These are phyloP conservation scores for Mortierella claussenii DNA, from an alignment of 192 early-diverging fungal species.

Conservation along the genomic window DNA sequence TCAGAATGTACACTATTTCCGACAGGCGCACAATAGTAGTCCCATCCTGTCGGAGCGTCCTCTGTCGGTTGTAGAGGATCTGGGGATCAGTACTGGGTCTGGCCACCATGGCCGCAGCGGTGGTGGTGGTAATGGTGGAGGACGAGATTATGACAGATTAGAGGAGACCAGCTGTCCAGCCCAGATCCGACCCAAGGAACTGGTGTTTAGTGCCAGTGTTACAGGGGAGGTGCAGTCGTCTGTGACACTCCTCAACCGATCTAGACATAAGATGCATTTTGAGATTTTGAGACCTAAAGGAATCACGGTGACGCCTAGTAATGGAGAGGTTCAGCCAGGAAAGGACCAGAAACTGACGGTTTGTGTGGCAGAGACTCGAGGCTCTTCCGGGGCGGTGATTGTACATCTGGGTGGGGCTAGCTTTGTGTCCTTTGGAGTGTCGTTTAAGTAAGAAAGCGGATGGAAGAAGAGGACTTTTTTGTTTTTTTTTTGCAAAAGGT, in stretches of 20 bases:
- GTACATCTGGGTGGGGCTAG: conserved; percentile 38
- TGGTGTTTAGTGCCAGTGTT: conserved; percentile 15
- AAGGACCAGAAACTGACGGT: conserved; percentile 30
- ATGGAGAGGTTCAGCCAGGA: conserved; percentile 31
- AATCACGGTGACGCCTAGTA: conserved; percentile 24
- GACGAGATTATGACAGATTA: not conserved
- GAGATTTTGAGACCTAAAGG: conserved; percentile 34
- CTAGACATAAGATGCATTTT: conserved; percentile 25
- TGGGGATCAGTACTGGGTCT: too few species aligned
- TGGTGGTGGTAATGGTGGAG: not conserved
- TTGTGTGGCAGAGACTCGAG: conserved; percentile 26
- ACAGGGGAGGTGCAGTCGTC: conserved; percentile 21
- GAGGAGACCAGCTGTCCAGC: conserved; percentile 27
- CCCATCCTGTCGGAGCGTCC: conserved; percentile 15
- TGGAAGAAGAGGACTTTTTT: too few species aligned
- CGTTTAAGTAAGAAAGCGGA: conserved; percentile 26
- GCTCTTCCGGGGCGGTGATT: conserved; percentile 27
- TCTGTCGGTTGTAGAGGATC: conserved; percentile 1
- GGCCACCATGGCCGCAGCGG: not conserved
- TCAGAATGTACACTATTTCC: conserved; percentile 21
- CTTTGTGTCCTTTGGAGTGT: conserved; percentile 24
- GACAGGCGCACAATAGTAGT: conserved; percentile 33
- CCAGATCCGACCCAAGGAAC: conserved; percentile 38
- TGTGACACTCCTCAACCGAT: conserved; percentile 38
- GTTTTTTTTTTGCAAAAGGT: too few species aligned